These are phyloP conservation scores for Barnettozyma sp. DNA, from an alignment of 805 yeast genomes.

Conservation along the genomic window DNA sequence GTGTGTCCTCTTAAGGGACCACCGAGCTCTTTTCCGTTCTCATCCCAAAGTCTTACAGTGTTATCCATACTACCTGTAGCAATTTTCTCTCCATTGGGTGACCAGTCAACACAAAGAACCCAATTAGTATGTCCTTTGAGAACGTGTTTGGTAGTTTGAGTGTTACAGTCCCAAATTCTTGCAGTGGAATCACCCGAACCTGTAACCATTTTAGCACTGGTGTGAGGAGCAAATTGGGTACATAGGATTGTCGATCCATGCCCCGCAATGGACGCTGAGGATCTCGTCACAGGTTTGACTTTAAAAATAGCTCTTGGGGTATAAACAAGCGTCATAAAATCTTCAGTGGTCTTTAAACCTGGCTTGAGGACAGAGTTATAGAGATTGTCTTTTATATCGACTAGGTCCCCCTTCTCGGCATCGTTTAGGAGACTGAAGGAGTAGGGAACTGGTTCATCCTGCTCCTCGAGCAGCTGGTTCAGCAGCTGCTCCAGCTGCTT, in stretches of 20 bases:
- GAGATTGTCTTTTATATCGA: conserved; percentile 73
- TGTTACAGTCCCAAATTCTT: conserved; percentile 92
- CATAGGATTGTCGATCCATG: conserved; percentile 92
- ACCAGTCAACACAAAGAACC: conserved; percentile 89
- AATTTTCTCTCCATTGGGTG: conserved; percentile 83
- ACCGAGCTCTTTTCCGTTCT: conserved; percentile 68
- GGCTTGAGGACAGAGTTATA: conserved; percentile 82
- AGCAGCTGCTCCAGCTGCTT: conserved; percentile 82
- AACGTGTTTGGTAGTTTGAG: conserved; percentile 83
- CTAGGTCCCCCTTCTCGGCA: conserved; percentile 36
- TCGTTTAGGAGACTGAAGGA: conserved; percentile 62
- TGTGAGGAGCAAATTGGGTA: conserved; percentile 88
- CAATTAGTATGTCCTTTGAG: conserved; percentile 83
- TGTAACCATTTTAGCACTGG: conserved; percentile 78
- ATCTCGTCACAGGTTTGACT: conserved; percentile 84
- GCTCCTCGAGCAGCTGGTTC: conserved; percentile 64
- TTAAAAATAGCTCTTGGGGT: conserved; percentile 95
- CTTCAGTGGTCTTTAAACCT: conserved; percentile 84
- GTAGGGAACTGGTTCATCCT: conserved; percentile 77
- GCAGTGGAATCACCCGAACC: conserved; percentile 98
- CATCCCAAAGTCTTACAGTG: conserved; percentile 83
- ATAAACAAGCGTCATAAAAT: conserved; percentile 80
- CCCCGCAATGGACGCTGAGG: conserved; percentile 89
- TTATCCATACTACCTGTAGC: conserved; percentile 97
- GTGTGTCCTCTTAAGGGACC: conserved; percentile 71